Conservation (phyloP, 352 stramenopile species). For the Elongisporangium senticosum region DNA sequence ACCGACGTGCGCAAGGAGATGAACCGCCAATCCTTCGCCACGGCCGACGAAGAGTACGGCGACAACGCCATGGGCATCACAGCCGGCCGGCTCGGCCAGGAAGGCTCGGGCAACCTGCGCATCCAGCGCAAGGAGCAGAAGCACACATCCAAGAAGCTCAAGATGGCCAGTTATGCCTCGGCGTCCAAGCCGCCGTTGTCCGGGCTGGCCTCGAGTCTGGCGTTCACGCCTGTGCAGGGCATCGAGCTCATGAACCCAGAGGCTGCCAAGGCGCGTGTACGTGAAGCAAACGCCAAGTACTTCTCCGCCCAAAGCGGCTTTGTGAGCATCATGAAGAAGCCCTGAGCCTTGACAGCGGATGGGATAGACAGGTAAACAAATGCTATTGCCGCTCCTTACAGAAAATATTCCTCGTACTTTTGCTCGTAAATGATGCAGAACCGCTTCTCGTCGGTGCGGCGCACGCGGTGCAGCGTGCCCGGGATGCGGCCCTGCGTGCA, state of each 20-base stretch:
- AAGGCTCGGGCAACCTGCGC: slow-evolving; percentile 86
- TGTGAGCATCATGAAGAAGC: slow-evolving; percentile 89
- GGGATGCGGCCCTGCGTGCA: slow-evolving; percentile 39
- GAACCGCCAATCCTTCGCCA: slow-evolving; percentile 94
- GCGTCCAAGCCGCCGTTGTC: slow-evolving; percentile 51
- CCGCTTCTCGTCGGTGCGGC: slow-evolving; percentile 24
- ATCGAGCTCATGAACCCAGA: slow-evolving; percentile 98
- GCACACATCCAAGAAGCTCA: slow-evolving; percentile 91
- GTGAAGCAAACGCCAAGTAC: slow-evolving; percentile 96
- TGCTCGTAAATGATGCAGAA: slow-evolving; percentile 69
- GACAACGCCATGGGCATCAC: slow-evolving; percentile 98
- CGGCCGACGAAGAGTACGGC: slow-evolving; percentile 94
- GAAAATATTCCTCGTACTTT: slow-evolving; percentile 56
- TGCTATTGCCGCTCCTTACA: too few species aligned
- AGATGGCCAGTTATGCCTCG: slow-evolving; percentile 79
- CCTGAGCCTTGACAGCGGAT: slow-evolving; percentile 11
- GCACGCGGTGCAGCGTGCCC: slow-evolving; percentile 49
- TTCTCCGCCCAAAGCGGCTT: slow-evolving; percentile 95
- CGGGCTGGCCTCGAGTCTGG: slow-evolving; percentile 94
- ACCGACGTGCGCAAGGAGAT: slow-evolving; percentile 96
- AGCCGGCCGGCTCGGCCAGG: slow-evolving; percentile 85
- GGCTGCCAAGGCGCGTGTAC: slow-evolving; percentile 87
- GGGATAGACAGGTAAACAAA: not conserved
- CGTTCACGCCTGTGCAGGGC: slow-evolving; percentile 95
- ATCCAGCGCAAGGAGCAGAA: slow-evolving; percentile 88